Conservation (phyloP, 2,329 filamentous ascomycete species). For the Mariannaea elegans region DNA sequence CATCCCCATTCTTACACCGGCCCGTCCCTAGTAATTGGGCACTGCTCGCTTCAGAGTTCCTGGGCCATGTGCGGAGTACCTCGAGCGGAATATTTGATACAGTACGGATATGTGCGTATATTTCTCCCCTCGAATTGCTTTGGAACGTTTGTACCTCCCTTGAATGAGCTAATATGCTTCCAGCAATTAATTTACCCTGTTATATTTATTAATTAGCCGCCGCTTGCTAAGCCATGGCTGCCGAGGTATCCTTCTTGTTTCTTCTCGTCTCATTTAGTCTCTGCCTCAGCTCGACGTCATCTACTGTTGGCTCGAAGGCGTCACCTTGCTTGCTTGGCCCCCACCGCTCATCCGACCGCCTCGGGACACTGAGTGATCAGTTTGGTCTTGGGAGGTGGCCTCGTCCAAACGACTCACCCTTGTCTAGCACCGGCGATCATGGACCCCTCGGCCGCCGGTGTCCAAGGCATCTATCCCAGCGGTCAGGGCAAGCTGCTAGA, state of each 20-base stretch:
- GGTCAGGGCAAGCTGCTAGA: slow-evolving; percentile 32
- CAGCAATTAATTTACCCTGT: slow-evolving; percentile 19
- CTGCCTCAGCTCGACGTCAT: neutral
- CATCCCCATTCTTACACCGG: slow-evolving; percentile 35
- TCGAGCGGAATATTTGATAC: neutral
- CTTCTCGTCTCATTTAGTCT: slow-evolving; percentile 10
- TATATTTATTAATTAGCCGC: slow-evolving; percentile 33
- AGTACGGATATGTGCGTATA: slow-evolving; percentile 11
- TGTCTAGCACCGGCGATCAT: slow-evolving; percentile 41
- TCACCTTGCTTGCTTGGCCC: slow-evolving; percentile 10
- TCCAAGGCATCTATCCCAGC: slow-evolving; percentile 31
- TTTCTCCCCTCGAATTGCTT: neutral
- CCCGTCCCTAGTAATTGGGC: slow-evolving; percentile 40
- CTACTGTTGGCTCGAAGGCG: slow-evolving; percentile 6
- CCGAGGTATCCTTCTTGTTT: slow-evolving; percentile 14
- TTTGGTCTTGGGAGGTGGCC: slow-evolving; percentile 15
- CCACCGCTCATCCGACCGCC: slow-evolving; percentile 21
- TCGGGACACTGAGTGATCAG: slow-evolving; percentile 31
- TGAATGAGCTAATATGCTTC: slow-evolving; percentile 15
- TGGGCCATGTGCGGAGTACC: neutral
- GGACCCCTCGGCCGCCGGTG: slow-evolving; percentile 37
- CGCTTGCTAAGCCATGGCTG: slow-evolving; percentile 25
- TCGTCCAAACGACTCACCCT: slow-evolving; percentile 26
- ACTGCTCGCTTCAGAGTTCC: slow-evolving; percentile 16
- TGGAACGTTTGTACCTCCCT: slow-evolving; percentile 10